These are phyloP conservation scores for Stephania yunnanensis DNA, from an alignment of 164 flowering plant genomes.

Conservation along the genomic window DNA sequence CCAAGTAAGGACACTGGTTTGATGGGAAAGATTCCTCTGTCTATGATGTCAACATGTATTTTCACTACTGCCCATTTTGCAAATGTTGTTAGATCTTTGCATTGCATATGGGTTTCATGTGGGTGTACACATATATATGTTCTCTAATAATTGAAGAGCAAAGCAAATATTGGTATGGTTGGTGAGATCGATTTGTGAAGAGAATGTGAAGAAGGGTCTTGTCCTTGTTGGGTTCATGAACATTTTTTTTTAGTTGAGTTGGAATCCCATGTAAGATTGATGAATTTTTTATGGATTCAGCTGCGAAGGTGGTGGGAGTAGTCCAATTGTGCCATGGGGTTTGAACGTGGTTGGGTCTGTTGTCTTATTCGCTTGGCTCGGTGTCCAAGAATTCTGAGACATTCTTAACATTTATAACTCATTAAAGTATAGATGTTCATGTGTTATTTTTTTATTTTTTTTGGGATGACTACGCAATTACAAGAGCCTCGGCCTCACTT, in stretches of 20 bases:
- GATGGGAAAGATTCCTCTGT: slow-evolving; percentile 1
- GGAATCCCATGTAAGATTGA: neutral
- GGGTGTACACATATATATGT: neutral
- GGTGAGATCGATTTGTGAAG: neutral
- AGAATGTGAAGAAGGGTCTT: neutral
- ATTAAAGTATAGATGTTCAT: no score
- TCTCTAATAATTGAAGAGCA: neutral
- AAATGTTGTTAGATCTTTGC: neutral
- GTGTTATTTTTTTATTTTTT: no score
- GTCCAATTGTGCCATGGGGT: neutral
- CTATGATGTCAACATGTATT: neutral
- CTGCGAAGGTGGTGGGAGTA: neutral
- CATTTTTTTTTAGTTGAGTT: neutral
- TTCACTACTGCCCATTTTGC: slow-evolving; percentile 2
- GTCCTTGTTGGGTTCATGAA: neutral
- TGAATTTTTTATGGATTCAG: neutral
- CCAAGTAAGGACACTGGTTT: slow-evolving; percentile 30
- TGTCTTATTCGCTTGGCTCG: no score
- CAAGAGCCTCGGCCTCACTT: no score
- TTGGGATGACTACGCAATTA: no score
- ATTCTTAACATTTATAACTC: no score
- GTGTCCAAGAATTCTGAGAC: no score
- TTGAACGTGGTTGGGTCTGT: neutral
- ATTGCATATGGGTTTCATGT: neutral
- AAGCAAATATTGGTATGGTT: neutral